Evolutionary conservation across 2,329 filamentous ascomycete species (phyloP).

Genomic region (Immersiporthe knoxdaviesiana): DNA sequence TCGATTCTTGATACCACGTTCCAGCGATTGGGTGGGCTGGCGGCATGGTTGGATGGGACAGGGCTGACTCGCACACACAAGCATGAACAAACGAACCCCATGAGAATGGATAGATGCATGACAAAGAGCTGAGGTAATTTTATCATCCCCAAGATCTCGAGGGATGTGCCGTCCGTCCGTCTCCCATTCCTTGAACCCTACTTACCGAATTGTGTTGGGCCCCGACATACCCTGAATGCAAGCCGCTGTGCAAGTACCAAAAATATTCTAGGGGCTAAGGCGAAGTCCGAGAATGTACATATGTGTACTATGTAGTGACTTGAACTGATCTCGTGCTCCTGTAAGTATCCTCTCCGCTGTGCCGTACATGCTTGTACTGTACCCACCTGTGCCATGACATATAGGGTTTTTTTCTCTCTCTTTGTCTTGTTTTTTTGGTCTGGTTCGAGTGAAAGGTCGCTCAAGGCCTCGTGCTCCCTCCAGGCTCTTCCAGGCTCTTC

Average conservation of each 20-base stretch:
- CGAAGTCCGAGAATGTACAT: too few species aligned
- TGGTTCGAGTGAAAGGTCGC: not conserved
- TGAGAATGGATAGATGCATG: not conserved
- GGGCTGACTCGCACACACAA: slow-evolving; percentile 5
- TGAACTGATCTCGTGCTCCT: too few species aligned
- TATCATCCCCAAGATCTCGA: slow-evolving; percentile 13
- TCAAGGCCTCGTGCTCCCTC: not conserved
- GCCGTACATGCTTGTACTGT: not conserved
- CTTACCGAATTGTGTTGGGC: too few species aligned
- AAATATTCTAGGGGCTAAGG: not conserved
- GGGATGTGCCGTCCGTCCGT: too few species aligned
- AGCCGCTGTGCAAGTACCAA: not conserved
- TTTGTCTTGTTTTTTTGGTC: too few species aligned
- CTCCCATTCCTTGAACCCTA: not conserved
- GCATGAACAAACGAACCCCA: not conserved
- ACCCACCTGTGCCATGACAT: not conserved
- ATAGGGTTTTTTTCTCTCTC: not conserved
- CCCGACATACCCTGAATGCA: not conserved
- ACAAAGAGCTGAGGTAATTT: too few species aligned
- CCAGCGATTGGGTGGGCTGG: not conserved
- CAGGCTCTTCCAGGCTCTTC: not conserved
- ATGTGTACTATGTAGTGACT: too few species aligned
- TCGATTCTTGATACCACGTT: not conserved
- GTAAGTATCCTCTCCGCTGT: not conserved
- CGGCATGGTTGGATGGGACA: not conserved